Conservation (phyloP, 768 basidiomycete species). For the Paxillus involutus region DNA sequence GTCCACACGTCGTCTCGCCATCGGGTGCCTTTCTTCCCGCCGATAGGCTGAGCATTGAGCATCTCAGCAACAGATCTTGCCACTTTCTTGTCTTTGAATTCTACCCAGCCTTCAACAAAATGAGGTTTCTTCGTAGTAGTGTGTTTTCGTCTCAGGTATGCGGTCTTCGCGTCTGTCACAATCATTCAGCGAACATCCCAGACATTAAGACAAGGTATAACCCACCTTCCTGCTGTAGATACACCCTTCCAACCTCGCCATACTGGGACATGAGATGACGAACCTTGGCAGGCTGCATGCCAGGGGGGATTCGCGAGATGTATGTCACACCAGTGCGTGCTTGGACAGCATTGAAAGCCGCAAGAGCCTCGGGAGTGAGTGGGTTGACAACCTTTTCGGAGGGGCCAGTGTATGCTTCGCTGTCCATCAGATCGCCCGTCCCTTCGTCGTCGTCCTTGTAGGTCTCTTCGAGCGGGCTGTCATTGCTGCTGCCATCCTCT, state of each 20-base stretch:
- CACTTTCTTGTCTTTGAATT: constrained; percentile 92
- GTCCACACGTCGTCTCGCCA: constrained; percentile 99
- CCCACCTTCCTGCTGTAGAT: constrained; percentile 89
- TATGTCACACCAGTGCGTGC: constrained; percentile 86
- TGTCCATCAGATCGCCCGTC: constrained; percentile 44
- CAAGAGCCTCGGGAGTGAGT: constrained; percentile 71
- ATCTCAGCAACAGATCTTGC: constrained; percentile 90
- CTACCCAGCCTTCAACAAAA: constrained; percentile 97
- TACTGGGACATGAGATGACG: constrained; percentile 89
- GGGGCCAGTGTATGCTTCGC: constrained; percentile 58
- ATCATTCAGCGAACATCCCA: not conserved
- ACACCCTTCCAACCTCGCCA: constrained; percentile 90
- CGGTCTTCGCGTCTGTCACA: constrained; percentile 74
- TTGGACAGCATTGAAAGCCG: constrained; percentile 70
- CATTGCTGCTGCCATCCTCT: not conserved
- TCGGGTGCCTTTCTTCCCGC: constrained; percentile 85
- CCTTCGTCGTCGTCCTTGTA: constrained; percentile 28
- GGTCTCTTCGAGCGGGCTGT: constrained; percentile 4
- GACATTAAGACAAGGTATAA: not conserved
- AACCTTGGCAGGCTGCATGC: constrained; percentile 96
- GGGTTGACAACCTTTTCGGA: constrained; percentile 62
- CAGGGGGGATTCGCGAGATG: constrained; percentile 94
- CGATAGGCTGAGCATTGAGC: constrained; percentile 95
- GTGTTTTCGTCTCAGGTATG: constrained; percentile 78
- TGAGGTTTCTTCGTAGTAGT: constrained; percentile 84